These are phyloP conservation scores for Anisodus tanguticus DNA, from an alignment of 257 asterid species.

Conservation along the genomic window DNA sequence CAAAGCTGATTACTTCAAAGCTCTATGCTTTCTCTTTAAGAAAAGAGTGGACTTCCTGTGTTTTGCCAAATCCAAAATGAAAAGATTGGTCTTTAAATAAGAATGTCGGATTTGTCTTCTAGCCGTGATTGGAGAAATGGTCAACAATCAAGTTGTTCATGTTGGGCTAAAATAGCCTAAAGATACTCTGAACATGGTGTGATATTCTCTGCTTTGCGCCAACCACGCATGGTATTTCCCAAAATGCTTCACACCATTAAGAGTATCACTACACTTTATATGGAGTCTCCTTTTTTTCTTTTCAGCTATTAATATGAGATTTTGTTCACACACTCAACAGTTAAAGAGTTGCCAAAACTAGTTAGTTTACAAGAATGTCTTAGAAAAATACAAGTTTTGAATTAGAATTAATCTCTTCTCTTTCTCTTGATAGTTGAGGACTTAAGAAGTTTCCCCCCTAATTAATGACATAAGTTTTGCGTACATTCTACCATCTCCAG, in stretches of 20 bases:
- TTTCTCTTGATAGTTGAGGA: background rate
- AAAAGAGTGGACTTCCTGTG: background rate
- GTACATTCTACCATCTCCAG: too few species aligned
- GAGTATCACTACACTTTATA: too few species aligned
- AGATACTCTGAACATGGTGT: too few species aligned
- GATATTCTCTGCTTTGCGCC: too few species aligned
- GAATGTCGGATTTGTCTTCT: background rate
- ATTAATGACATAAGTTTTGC: background rate
- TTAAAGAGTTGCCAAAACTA: background rate
- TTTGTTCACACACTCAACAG: too few species aligned
- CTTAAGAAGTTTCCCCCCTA: background rate
- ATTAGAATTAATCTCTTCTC: background rate
- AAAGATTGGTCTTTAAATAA: background rate
- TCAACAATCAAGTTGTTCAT: background rate
- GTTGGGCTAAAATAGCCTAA: too few species aligned
- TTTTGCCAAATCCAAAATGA: background rate
- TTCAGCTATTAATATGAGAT: too few species aligned
- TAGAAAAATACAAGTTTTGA: background rate
- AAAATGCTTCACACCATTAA: too few species aligned
- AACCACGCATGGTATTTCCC: too few species aligned
- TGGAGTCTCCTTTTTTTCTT: too few species aligned
- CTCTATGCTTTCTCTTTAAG: background rate
- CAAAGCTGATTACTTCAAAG: background rate
- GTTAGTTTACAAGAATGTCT: background rate
- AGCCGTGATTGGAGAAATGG: slow-evolving; percentile 2